Percentiles rank a stretch among this genome's conserved stretches.
Conservation (phyloP, 2,329 filamentous ascomycete species). For the Ceratocystis eucalypticola region DNA sequence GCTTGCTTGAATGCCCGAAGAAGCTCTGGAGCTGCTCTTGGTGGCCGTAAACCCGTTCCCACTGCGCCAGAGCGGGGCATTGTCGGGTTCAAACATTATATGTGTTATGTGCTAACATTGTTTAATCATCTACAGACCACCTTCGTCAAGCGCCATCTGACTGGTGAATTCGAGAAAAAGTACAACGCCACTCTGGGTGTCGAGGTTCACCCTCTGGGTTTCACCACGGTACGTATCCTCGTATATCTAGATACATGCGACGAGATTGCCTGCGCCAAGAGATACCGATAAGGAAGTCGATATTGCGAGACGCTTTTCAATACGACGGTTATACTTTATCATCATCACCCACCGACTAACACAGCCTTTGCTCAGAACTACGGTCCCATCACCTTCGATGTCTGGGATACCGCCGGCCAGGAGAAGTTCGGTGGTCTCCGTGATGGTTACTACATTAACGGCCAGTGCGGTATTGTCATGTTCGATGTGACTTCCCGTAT, state of each 20-base stretch:
- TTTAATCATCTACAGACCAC: slow-evolving; percentile 55
- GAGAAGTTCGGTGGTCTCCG: slow-evolving; percentile 99
- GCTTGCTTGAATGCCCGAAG: neutral
- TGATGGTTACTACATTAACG: slow-evolving; percentile 99
- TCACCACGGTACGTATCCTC: slow-evolving; percentile 72
- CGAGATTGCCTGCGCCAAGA: slow-evolving; percentile 19
- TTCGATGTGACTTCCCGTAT: slow-evolving; percentile 99
- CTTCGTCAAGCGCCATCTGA: slow-evolving; percentile 99
- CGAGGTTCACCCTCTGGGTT: slow-evolving; percentile 95
- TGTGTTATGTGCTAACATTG: neutral
- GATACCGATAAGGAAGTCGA: neutral
- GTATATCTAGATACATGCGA: slow-evolving; percentile 21
- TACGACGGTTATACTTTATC: neutral
- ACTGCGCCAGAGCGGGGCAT: slow-evolving; percentile 16
- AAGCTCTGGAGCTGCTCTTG: neutral
- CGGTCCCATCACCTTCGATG: slow-evolving; percentile 94
- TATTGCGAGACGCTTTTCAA: neutral
- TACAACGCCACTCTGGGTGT: slow-evolving; percentile 99
- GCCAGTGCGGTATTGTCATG: slow-evolving; percentile 99
- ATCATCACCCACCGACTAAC: neutral
- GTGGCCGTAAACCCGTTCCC: neutral
- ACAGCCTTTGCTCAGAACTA: slow-evolving; percentile 53
- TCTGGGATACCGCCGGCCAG: slow-evolving; percentile 97
- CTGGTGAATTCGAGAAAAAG: slow-evolving; percentile 99
- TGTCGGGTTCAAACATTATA: neutral